Conservation (phyloP, 2,329 filamentous ascomycete genomes). For the Colletotrichum sp. region DNA sequence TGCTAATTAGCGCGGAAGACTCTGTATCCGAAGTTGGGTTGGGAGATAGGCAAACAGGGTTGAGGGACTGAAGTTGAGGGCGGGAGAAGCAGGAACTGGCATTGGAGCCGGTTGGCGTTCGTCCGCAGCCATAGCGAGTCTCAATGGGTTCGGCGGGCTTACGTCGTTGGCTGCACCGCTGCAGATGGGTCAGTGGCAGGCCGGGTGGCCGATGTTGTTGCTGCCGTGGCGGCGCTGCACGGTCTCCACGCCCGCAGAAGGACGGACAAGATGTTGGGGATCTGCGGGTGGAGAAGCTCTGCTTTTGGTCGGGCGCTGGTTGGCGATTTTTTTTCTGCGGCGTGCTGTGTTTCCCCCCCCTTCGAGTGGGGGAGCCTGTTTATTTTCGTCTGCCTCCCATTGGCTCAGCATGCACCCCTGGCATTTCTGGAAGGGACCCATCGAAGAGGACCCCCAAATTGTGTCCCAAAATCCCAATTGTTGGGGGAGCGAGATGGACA, state of each 20-base stretch:
- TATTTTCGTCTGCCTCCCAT: not conserved
- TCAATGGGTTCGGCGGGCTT: not conserved
- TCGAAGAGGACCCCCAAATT: constrained; percentile 17
- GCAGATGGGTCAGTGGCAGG: not conserved
- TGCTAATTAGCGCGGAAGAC: not conserved
- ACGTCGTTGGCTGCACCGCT: not conserved
- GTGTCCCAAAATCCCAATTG: constrained; percentile 17
- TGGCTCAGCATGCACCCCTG: constrained; percentile 3
- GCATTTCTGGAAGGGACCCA: constrained; percentile 20
- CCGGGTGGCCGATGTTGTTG: not conserved
- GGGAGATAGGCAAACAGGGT: not conserved
- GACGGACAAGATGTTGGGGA: constrained; percentile 50
- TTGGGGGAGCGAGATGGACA: constrained; percentile 14
- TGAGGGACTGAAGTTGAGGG: not conserved
- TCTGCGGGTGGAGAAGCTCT: constrained; percentile 36
- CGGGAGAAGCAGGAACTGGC: not conserved
- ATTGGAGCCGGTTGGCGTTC: not conserved
- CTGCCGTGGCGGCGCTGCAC: not conserved
- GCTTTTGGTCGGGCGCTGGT: constrained; percentile 16
- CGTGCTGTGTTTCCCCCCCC: not conserved
- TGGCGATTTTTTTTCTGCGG: constrained; percentile 14
- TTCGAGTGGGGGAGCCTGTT: not conserved
- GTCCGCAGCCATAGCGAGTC: not conserved
- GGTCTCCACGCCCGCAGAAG: constrained; percentile 1
- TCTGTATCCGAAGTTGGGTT: not conserved